Evolutionary conservation across 805 yeast species (phyloP).

Genomic region (Candida pseudoglaebosa): DNA sequence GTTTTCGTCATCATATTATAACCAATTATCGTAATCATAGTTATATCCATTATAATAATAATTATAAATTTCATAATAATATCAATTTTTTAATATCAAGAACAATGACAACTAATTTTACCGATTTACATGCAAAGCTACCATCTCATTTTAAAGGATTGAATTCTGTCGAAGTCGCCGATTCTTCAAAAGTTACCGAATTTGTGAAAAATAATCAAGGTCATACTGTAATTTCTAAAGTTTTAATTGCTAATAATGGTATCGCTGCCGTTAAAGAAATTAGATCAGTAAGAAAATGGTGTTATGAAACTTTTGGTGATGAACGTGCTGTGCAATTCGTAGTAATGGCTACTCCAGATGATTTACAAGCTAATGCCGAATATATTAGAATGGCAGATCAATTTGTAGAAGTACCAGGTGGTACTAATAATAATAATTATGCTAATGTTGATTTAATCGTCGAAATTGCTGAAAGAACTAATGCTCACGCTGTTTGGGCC

Average conservation of each 20-base stretch:
- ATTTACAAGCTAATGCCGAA: conserved; percentile 93
- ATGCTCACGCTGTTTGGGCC: conserved; percentile 99
- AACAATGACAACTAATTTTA: conserved; percentile 18
- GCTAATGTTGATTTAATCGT: conserved; percentile 98
- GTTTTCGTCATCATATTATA: too few relatives aligned
- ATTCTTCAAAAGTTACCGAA: conserved; percentile 73
- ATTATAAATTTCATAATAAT: too few relatives aligned
- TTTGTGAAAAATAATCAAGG: conserved; percentile 86
- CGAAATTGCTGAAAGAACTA: conserved; percentile 93
- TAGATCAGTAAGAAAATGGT: conserved; percentile 97
- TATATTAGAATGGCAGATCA: conserved; percentile 99
- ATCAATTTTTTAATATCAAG: background rate
- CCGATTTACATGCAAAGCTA: conserved; percentile 34
- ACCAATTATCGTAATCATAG: too few relatives aligned
- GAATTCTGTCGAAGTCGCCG: conserved; percentile 72
- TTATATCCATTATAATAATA: too few relatives aligned
- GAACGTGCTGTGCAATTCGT: conserved; percentile 91
- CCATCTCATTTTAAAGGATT: conserved; percentile 79
- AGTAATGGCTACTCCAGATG: conserved; percentile 99
- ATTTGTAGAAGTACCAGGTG: conserved; percentile 97
- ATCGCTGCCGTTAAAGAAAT: conserved; percentile 99
- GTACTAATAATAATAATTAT: conserved; percentile 96
- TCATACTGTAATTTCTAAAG: conserved; percentile 87
- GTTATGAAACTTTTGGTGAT: conserved; percentile 97
- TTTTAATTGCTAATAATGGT: conserved; percentile 96